Evolutionary conservation across 495 filamentous ascomycete species (phyloP).

Genomic region (Penicillium atrosanguineum): DNA sequence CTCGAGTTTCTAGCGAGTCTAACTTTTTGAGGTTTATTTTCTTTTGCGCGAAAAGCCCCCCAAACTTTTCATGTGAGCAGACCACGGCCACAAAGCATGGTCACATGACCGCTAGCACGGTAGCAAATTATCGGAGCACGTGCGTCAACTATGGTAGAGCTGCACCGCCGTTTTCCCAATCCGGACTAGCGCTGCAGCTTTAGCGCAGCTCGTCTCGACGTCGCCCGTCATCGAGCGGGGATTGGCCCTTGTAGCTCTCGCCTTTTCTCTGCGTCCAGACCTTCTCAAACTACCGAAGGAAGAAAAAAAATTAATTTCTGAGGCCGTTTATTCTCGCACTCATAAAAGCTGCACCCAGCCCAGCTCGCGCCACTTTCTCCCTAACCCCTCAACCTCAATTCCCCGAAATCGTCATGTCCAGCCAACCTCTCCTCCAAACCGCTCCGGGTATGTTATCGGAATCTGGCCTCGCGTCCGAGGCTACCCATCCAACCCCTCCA

Average conservation of each 20-base stretch:
- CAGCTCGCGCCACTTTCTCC: not conserved
- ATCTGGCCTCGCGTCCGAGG: not conserved
- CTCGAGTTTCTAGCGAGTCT: no score
- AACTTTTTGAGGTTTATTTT: no score
- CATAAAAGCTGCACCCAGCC: not conserved
- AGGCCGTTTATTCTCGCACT: not conserved
- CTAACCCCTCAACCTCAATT: not conserved
- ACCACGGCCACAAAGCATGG: not conserved
- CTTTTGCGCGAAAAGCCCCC: no score
- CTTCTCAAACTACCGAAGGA: not conserved
- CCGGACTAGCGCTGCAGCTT: not conserved
- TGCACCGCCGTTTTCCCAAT: slow-evolving; percentile 8
- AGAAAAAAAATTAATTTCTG: slow-evolving; percentile 1
- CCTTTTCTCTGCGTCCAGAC: not conserved
- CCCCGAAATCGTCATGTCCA: slow-evolving; percentile 66
- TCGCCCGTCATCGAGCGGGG: slow-evolving; percentile 16
- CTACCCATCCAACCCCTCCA: not conserved
- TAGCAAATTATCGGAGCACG: slow-evolving; percentile 14
- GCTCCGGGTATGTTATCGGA: slow-evolving; percentile 54
- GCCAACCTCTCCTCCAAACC: slow-evolving; percentile 88
- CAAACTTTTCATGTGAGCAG: no score
- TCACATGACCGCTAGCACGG: not conserved
- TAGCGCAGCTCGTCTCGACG: slow-evolving; percentile 2
- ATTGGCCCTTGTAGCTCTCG: slow-evolving; percentile 7
- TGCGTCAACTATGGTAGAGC: slow-evolving; percentile 6